phyloP scores from a whole-genome alignment of 164 flowering plant species.

The Annona squamosa region DNA sequence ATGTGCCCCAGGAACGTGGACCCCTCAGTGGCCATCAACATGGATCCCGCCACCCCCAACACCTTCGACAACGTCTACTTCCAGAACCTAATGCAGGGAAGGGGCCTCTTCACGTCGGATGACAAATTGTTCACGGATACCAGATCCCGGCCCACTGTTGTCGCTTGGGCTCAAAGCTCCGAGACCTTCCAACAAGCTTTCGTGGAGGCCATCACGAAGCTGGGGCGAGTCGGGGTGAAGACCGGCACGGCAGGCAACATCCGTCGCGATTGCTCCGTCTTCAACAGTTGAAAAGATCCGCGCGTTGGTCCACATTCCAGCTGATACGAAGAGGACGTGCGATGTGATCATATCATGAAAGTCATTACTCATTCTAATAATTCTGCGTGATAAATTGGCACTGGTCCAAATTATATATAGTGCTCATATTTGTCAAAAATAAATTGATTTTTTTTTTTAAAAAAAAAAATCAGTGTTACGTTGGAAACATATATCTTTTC shows the following conservation, averaged over 20 bases:
- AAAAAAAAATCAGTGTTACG: too few relatives aligned
- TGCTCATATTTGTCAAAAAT: neutral
- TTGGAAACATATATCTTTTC: too few relatives aligned
- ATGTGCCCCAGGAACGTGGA: slow-evolving; percentile 73
- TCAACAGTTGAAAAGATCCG: slow-evolving; percentile 16
- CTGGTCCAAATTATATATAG: neutral
- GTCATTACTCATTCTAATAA: neutral
- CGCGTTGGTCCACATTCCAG: too few relatives aligned
- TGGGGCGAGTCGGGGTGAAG: slow-evolving; percentile 70
- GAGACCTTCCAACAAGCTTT: slow-evolving; percentile 52
- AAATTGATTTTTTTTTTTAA: too few relatives aligned
- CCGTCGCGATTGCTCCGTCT: slow-evolving; percentile 29
- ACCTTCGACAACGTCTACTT: slow-evolving; percentile 70
- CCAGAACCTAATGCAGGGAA: slow-evolving; percentile 59
- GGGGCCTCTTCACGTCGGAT: slow-evolving; percentile 80
- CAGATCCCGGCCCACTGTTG: slow-evolving; percentile 52
- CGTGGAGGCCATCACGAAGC: slow-evolving; percentile 58
- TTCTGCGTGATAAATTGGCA: neutral
- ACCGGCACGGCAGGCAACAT: slow-evolving; percentile 48
- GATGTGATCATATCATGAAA: neutral
- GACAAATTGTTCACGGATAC: slow-evolving; percentile 56
- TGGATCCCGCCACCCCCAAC: slow-evolving; percentile 73
- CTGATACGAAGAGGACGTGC: too few relatives aligned
- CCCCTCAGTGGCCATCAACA: slow-evolving; percentile 62
- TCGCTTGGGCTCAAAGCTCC: slow-evolving; percentile 42